Base-by-base conservation (phyloP, 2,329 filamentous ascomycete genomes). In the Trichoderma atrobrunneum region DNA sequence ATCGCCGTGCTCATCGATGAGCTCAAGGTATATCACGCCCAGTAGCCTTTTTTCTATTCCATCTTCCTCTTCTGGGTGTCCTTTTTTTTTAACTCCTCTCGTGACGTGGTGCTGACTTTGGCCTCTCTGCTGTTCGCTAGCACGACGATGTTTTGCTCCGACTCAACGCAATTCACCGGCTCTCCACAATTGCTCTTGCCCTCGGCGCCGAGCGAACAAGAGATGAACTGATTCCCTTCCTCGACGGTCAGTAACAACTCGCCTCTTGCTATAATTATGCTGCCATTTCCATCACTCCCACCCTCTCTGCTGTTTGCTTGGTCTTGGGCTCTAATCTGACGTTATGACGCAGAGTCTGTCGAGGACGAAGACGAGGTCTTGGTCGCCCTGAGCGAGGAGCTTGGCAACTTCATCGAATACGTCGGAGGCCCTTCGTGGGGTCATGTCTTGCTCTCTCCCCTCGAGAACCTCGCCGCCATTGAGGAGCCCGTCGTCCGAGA, bases 1-100 rank as follows among this genome's bases (percentile, higher is more conserved):
- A 99, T 99, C 87, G 96, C 97, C 81, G 96, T 99, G 78, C 91
- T 99, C 85, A 99, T 99, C 85, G 96, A 99, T 84, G 96, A 99
- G 90, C 89, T 99, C 81, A 99, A 98, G 93, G 95, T 97, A 89
- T 79, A 84, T 79, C 76, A 75, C 32, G 21, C 64, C 51, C 32
- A 12, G 21, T 34, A 74, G 77, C 73, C 77, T 24, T 18, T 16
- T 43, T 62, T 48, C n/a, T 24, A 24, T 5, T 70, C 34, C 26
- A 10, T 66, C 18, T 54, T 32, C 36, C 36, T 32, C 74, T 75
- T 73, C 75, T 75, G 74, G 74, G 71, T 75, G 6, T 16, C 11
- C 70, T 67, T 63, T 71, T 10, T 43, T 26, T 36, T 54, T 72
- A 18, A 7, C 16, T 39, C 62, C 72, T 54, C 74, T 71, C 60